Evolutionary conservation across 1,139 yeast species (phyloP).

Genomic region (Yamadazyma diospyri): DNA sequence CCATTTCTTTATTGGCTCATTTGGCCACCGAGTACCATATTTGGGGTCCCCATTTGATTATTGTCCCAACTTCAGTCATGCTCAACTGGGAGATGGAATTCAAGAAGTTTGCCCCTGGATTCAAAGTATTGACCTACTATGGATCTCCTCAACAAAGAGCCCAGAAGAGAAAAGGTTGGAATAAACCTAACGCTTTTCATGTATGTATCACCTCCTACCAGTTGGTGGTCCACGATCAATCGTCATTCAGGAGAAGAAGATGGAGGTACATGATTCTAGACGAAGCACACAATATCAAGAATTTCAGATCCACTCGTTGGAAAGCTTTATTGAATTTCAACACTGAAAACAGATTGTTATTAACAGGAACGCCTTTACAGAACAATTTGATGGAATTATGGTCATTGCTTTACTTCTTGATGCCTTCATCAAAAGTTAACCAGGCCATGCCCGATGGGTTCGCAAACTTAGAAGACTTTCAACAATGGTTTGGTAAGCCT

Average conservation of each 20-base stretch:
- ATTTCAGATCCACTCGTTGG: constrained; percentile 96
- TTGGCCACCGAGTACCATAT: constrained; percentile 89
- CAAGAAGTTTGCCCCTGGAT: constrained; percentile 97
- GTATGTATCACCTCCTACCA: constrained; percentile 97
- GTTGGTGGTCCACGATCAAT: constrained; percentile 93
- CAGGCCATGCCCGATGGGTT: constrained; percentile 90
- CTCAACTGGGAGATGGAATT: constrained; percentile 99
- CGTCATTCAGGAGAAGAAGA: constrained; percentile 82
- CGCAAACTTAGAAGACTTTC: constrained; percentile 93
- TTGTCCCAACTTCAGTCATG: constrained; percentile 98
- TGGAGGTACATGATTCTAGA: constrained; percentile 98
- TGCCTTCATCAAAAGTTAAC: constrained; percentile 81
- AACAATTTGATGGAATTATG: constrained; percentile 90
- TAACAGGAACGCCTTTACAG: constrained; percentile 96
- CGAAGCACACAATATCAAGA: constrained; percentile 97
- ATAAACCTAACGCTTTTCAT: constrained; percentile 92
- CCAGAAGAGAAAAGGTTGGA: constrained; percentile 96
- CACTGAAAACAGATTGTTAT: constrained; percentile 77
- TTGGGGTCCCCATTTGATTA: constrained; percentile 97
- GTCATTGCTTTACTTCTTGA: constrained; percentile 88
- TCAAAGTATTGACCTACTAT: constrained; percentile 90
- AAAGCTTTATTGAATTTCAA: constrained; percentile 91
- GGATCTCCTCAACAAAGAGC: constrained; percentile 98
- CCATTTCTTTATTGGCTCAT: constrained; percentile 81
- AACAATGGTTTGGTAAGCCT: constrained; percentile 97